A percentile compares a stretch with the other conserved stretches of the same genome.
phyloP scores from a whole-genome alignment of 345 rosid species.

The Salix arbutifolia region DNA sequence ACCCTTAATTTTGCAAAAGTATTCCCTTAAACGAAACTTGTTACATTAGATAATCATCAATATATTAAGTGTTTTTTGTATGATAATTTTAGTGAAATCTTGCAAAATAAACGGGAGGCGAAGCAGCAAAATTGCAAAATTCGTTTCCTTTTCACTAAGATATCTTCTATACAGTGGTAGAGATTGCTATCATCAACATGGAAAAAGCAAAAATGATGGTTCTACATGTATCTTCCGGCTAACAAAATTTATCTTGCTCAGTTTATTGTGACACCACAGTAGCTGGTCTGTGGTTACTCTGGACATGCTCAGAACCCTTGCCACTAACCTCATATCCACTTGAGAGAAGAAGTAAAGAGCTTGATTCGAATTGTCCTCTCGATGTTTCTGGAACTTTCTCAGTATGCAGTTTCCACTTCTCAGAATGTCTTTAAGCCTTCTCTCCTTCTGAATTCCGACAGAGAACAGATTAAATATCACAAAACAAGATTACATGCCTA shows the following conservation, averaged over 20 bases:
- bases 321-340: slow-evolving; percentile 81
- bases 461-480: background rate
- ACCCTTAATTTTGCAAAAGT: too few relatives aligned
- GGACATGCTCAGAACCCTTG: slow-evolving; percentile 79
- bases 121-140: background rate
- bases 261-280: slow-evolving; percentile 67
- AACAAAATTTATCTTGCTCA: slow-evolving; percentile 60
- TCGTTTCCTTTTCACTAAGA: background rate
- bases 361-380: slow-evolving; percentile 47
- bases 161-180: background rate
- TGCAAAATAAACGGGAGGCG: background rate
- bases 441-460: slow-evolving; percentile 50
- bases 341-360: slow-evolving; percentile 80
- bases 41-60: too few relatives aligned
- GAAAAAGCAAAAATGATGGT: slow-evolving; percentile 71
- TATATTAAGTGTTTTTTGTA: background rate
- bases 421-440: slow-evolving; percentile 49
- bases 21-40: too few relatives aligned
- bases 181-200: slow-evolving; percentile 33
- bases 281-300: slow-evolving; percentile 70
- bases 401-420: slow-evolving; percentile 56
- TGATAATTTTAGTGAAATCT: background rate
- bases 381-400: slow-evolving; percentile 40
- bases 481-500: background rate
- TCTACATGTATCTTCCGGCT: slow-evolving; percentile 66